Conservation (phyloP, 164 flowering plant genomes). For the Cinnamomum chago region DNA sequence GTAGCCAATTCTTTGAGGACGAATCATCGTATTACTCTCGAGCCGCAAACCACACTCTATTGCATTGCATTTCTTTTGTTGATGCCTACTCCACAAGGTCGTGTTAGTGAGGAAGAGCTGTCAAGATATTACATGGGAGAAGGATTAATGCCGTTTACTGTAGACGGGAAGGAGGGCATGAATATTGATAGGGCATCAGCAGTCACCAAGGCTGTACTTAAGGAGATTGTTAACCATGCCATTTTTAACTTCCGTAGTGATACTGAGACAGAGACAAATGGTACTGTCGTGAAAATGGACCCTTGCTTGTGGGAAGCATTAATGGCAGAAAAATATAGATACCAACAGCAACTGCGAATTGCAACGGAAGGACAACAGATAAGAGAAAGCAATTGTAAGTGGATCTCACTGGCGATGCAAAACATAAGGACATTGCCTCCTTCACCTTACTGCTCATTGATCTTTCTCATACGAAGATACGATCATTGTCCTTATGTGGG, state of each 20-base stretch:
- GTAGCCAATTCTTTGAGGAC: not conserved
- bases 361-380: not conserved
- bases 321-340: not conserved
- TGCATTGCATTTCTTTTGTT: not conserved
- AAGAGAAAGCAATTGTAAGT: not conserved
- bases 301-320: not conserved
- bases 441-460: too few species aligned
- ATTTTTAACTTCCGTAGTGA: too few species aligned
- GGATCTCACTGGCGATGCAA: not conserved
- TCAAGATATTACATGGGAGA: not conserved
- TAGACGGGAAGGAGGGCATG: not conserved
- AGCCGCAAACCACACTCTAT: not conserved
- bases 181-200: too few species aligned
- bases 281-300: not conserved
- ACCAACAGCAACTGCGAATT: not conserved
- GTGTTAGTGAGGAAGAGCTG: not conserved
- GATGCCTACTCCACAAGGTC: not conserved
- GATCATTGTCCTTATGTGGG: too few species aligned
- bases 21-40: not conserved
- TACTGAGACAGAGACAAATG: not conserved
- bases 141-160: not conserved
- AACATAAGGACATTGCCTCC: not conserved
- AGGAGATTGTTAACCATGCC: not conserved
- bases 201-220: too few species aligned
- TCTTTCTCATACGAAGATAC: too few species aligned